Percentiles rank a stretch among this genome's conserved stretches.
Evolutionary conservation across 2,329 filamentous ascomycete genomes (phyloP).

Genomic region (Penicillium sp.): DNA sequence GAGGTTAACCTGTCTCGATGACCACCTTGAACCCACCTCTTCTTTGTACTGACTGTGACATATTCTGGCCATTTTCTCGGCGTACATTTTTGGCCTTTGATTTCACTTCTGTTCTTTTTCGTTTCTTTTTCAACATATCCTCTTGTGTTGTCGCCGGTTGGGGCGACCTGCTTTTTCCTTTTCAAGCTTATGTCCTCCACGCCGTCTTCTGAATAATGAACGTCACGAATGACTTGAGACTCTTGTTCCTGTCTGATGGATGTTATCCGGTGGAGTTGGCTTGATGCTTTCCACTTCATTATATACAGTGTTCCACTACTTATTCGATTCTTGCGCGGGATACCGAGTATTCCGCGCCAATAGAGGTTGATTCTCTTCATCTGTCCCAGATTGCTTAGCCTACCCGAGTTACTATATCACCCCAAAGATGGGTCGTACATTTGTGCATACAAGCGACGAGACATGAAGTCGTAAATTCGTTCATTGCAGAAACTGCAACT

Average conservation of each 20-base stretch:
- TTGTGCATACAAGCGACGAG: not conserved
- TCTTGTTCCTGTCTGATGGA: slow-evolving; percentile 6
- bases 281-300: slow-evolving; percentile 9
- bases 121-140: slow-evolving; percentile 10
- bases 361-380: slow-evolving; percentile 3
- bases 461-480: slow-evolving; percentile 4
- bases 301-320: slow-evolving; percentile 15
- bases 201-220: slow-evolving; percentile 20
- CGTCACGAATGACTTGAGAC: slow-evolving; percentile 15
- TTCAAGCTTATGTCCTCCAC: slow-evolving; percentile 18
- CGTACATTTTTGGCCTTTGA: slow-evolving; percentile 11
- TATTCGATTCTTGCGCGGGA: slow-evolving; percentile 4
- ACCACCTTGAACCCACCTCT: not conserved
- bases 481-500: slow-evolving; percentile 4
- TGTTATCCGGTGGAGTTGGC: slow-evolving; percentile 5
- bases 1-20: not conserved
- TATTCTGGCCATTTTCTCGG: slow-evolving; percentile 9
- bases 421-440: no score
- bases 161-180: slow-evolving; percentile 2
- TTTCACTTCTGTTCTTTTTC: not conserved
- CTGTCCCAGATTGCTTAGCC: not conserved
- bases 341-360: not conserved
- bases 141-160: slow-evolving; percentile 6
- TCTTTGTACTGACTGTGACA: slow-evolving; percentile 10
- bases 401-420: not conserved